These are phyloP conservation scores for Purpureocillium takamizusanense DNA, from an alignment of 2,329 filamentous ascomycete species.

Conservation along the genomic window DNA sequence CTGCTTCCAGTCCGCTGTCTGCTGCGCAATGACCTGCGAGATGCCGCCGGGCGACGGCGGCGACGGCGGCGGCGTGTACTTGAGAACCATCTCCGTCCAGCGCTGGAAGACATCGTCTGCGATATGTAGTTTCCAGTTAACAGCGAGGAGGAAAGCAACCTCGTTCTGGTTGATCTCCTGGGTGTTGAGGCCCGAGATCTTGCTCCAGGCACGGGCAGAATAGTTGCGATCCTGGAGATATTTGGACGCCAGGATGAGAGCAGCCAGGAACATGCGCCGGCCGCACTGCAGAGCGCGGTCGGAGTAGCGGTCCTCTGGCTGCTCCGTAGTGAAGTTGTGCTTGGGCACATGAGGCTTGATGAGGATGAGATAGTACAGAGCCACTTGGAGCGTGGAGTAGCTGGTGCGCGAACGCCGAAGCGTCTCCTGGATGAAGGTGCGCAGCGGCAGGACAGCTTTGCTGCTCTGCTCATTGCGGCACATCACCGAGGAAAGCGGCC, in stretches of 20 bases:
- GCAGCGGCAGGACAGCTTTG: conserved; percentile 77
- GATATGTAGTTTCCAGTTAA: conserved; percentile 93
- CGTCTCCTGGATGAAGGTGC: conserved; percentile 96
- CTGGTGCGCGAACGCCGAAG: conserved; percentile 89
- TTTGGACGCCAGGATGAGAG: conserved; percentile 92
- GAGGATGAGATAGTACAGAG: conserved; percentile 89
- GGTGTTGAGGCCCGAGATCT: conserved; percentile 93
- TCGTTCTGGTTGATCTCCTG: conserved; percentile 96
- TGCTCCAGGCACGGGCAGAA: conserved; percentile 95
- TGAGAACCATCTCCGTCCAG: conserved; percentile 88
- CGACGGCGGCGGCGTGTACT: conserved; percentile 66
- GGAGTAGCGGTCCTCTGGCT: conserved; percentile 61
- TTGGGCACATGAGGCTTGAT: conserved; percentile 84
- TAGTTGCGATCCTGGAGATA: conserved; percentile 98
- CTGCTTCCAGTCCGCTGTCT: conserved; percentile 47
- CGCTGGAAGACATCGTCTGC: conserved; percentile 80
- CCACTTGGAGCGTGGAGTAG: conserved; percentile 95
- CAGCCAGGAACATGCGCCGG: conserved; percentile 92
- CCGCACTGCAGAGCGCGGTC: conserved; percentile 85
- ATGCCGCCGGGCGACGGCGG: conserved; percentile 43
- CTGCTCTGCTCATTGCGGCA: conserved; percentile 64
- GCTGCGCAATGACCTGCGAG: conserved; percentile 32
- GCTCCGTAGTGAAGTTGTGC: conserved; percentile 79
- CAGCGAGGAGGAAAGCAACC: conserved; percentile 78
- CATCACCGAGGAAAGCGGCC: conserved; percentile 79